Evolutionary conservation across 371 early-diverging fungal genomes (phyloP), one percentile per base, ranked within the genome.

Genomic region (Mortierella sp.): DNA sequence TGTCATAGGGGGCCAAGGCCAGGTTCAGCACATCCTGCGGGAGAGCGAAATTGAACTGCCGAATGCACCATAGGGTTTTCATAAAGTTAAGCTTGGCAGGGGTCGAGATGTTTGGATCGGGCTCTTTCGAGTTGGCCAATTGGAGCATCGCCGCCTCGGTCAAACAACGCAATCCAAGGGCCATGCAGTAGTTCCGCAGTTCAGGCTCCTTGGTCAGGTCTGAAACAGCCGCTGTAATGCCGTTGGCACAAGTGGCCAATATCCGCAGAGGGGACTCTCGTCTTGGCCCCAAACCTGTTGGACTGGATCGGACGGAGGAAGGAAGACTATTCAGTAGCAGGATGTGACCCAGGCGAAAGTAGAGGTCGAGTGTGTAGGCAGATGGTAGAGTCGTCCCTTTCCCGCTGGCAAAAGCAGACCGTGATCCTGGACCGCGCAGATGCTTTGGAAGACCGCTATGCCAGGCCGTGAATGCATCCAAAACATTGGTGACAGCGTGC

Each of bases 61-160:
- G 67, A 40, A 85, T 77, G 51, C 85, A 85, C 85, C 85, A 85
- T 5, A 81, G 71, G 0, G 85, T 81, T 67, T 81, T 85, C 85
- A 85, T 75, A n/a, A 85, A 50, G 51, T 85, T 85, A 31, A 85
- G 72, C 57, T 81, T 85, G 11, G 85, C 85, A 0, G 85, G 85
- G 2, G 85, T 85, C 54, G 85, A 85, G 43, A 85, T 78, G 26
- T 79, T 76, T 11, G 85, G 85, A 40, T 85, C 81, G 3, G 54
- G 69, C 28, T 75, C 81, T 64, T 73, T 78, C 26, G 81, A 78
- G 48, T 85, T 85, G 71, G 64, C 48, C 24, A 73, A 26, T 31
- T 85, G 85, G 46, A 85, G 78, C 28, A 67, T 75, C 6, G 85
- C 85, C 11, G 85, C 85, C 46, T 85, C 85, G 9, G 85, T 71